Percentiles rank a stretch among this genome's conserved stretches.
phyloP scores from a whole-genome alignment of 2,329 filamentous ascomycete species.

The Xylariaceae sp. region DNA sequence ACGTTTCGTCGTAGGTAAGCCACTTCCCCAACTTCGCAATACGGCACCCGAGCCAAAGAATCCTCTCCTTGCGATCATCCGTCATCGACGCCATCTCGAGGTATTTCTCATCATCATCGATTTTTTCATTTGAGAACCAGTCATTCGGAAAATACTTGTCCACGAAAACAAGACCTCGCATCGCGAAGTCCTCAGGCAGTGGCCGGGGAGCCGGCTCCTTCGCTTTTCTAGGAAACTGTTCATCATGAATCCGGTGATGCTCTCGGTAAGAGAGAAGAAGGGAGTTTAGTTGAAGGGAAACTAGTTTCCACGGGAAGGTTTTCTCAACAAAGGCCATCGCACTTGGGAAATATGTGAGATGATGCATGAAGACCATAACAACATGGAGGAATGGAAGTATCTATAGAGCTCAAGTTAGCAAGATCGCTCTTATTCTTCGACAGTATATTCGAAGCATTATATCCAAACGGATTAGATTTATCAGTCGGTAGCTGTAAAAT shows the following conservation, averaged over 20 bases:
- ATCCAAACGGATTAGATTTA: no score
- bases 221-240: constrained; percentile 51
- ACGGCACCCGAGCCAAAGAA: constrained; percentile 59
- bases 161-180: constrained; percentile 65
- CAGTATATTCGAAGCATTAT: no score
- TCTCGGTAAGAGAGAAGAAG: constrained; percentile 36
- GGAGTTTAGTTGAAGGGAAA: constrained; percentile 47
- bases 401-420: constrained; percentile 9
- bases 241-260: constrained; percentile 43
- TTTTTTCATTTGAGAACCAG: constrained; percentile 61
- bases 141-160: constrained; percentile 59
- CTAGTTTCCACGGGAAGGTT: constrained; percentile 56
- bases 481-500: no score
- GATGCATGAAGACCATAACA: constrained; percentile 60
- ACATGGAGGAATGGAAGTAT: constrained; percentile 63
- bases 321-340: constrained; percentile 49
- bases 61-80: constrained; percentile 58
- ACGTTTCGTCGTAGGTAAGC: constrained; percentile 47
- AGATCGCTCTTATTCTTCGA: background rate
- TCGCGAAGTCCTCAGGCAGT: constrained; percentile 69
- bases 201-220: constrained; percentile 52
- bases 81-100: constrained; percentile 64
- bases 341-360: constrained; percentile 44
- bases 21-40: constrained; percentile 48
- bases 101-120: constrained; percentile 69